phyloP scores from a whole-genome alignment of 768 basidiomycete species.

The Phylloporus arenicola region DNA sequence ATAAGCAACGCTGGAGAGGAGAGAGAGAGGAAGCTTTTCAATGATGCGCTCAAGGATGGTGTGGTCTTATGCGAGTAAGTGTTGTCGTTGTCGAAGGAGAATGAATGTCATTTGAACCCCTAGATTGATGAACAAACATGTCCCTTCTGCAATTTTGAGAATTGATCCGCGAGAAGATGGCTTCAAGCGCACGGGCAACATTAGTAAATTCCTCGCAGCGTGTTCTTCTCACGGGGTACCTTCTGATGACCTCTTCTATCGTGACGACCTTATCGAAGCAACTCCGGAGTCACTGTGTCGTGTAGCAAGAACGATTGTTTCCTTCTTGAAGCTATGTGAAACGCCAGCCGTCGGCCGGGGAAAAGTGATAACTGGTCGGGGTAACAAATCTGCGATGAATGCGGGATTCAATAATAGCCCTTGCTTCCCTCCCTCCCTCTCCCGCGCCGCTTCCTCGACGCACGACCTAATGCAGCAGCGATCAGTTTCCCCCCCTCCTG shows the following conservation, averaged over 20 bases:
- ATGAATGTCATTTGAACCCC: conserved; percentile 1
- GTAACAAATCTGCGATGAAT: conserved; percentile 24
- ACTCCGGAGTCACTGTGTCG: conserved; percentile 58
- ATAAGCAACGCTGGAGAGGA: conserved; percentile 60
- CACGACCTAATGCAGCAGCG: conserved; percentile 47
- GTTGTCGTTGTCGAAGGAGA: conserved; percentile 7
- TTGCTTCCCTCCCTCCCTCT: conserved; percentile 25
- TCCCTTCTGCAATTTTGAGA: conserved; percentile 52
- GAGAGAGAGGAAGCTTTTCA: conserved; percentile 65
- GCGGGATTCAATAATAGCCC: conserved; percentile 33
- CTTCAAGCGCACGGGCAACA: conserved; percentile 59
- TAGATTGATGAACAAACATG: conserved; percentile 77
- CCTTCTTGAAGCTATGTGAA: conserved; percentile 61
- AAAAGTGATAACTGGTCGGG: conserved; percentile 43
- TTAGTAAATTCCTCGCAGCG: conserved; percentile 73
- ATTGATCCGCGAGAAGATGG: conserved; percentile 67
- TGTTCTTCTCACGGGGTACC: conserved; percentile 63
- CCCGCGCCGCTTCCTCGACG: conserved; percentile 53
- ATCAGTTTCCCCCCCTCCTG: conserved; percentile 34
- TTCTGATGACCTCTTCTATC: conserved; percentile 59
- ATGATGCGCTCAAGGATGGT: conserved; percentile 76
- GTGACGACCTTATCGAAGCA: conserved; percentile 61
- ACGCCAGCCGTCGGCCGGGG: conserved; percentile 41
- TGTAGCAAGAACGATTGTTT: conserved; percentile 70
- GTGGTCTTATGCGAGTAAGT: conserved; percentile 88